Conservation (phyloP, 331 rosid species). For the Malus hybrid region DNA sequence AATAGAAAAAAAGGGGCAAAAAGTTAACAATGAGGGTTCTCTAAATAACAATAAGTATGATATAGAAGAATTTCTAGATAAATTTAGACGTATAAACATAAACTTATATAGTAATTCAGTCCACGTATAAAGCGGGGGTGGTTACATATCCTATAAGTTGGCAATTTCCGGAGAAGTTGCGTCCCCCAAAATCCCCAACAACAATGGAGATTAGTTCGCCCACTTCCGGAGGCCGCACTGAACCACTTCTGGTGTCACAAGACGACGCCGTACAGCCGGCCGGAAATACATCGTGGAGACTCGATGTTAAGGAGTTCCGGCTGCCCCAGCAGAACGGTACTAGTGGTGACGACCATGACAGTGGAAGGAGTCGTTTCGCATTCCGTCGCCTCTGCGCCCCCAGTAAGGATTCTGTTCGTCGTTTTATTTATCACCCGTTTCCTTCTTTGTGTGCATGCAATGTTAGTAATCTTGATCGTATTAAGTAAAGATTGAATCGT, state of each 20-base stretch:
- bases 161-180: too few species aligned
- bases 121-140: background rate
- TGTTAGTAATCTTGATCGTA: background rate
- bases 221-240: background rate
- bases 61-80: background rate
- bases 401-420: conserved; percentile 2
- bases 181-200: too few species aligned
- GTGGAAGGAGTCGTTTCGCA: background rate
- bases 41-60: too few species aligned
- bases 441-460: background rate
- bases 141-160: too few species aligned
- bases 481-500: background rate
- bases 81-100: too few species aligned
- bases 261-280: background rate
- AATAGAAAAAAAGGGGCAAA: too few species aligned
- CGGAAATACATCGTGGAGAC: conserved; percentile 17
- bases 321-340: background rate
- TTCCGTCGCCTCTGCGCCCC: conserved; percentile 14
- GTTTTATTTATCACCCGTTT: background rate
- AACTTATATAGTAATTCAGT: background rate
- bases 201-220: conserved; percentile 6
- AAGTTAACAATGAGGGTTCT: too few species aligned
- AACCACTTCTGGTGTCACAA: conserved; percentile 13
- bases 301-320: conserved; percentile 22
- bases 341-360: background rate